A percentile compares a stretch with the other conserved stretches of the same genome.
Evolutionary conservation across 208 protist genomes (phyloP).

Genomic region (Trypanosoma conorhini): DNA sequence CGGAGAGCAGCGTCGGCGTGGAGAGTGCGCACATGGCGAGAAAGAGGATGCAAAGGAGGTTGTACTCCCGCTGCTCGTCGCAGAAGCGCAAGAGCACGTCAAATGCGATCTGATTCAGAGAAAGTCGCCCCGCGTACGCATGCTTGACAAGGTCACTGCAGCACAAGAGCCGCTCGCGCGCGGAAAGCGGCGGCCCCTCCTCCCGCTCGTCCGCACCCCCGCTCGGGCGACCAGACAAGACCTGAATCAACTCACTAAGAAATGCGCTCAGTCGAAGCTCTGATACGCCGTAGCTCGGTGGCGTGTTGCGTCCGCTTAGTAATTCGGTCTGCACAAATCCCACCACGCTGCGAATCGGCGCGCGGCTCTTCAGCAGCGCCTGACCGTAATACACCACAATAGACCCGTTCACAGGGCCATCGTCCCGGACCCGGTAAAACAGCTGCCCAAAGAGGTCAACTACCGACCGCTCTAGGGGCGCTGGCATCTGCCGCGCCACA

Average conservation of each 20-base stretch:
- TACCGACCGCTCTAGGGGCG: slow-evolving; percentile 49
- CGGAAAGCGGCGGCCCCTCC: slow-evolving; percentile 8
- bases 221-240: slow-evolving; percentile 23
- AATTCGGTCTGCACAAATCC: slow-evolving; percentile 68
- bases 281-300: slow-evolving; percentile 21
- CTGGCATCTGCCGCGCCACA: slow-evolving; percentile 31
- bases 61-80: slow-evolving; percentile 43
- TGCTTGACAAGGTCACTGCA: slow-evolving; percentile 72
- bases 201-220: slow-evolving; percentile 7
- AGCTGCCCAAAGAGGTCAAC: slow-evolving; percentile 64
- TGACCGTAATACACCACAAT: slow-evolving; percentile 66
- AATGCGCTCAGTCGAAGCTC: slow-evolving; percentile 63
- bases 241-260: slow-evolving; percentile 73
- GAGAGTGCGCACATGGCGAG: slow-evolving; percentile 72
- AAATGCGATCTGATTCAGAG: slow-evolving; percentile 53
- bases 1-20: slow-evolving; percentile 48
- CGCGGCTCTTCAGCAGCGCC: slow-evolving; percentile 49
- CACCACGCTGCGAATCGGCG: slow-evolving; percentile 35
- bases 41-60: slow-evolving; percentile 62
- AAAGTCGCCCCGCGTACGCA: slow-evolving; percentile 47
- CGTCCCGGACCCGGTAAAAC: slow-evolving; percentile 42
- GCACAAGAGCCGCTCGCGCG: slow-evolving; percentile 41
- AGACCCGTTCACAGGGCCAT: slow-evolving; percentile 43
- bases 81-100: slow-evolving; percentile 61
- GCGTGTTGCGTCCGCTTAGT: slow-evolving; percentile 52